A percentile compares a stretch with the other conserved stretches of the same genome.
Evolutionary conservation across 495 filamentous ascomycete species (phyloP).

Genomic region (Aspergillus conjunctus): DNA sequence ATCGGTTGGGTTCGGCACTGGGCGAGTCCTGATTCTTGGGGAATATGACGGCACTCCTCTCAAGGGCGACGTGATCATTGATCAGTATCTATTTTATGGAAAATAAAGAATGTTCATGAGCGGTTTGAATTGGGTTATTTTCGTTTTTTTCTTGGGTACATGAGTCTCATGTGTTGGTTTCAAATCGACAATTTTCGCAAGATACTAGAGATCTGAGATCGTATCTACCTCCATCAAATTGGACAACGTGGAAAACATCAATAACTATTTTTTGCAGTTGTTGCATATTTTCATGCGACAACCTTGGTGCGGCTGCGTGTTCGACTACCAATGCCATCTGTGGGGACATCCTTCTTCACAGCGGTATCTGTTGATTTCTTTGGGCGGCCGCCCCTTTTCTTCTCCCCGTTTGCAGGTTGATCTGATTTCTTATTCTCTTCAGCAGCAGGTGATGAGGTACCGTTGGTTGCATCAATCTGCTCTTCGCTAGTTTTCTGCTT

Average conservation of each 20-base stretch:
- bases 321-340: slow-evolving; percentile 43
- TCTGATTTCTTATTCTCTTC: not conserved
- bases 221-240: too few relatives aligned
- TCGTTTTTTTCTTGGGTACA: not conserved
- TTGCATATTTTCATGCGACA: slow-evolving; percentile 17
- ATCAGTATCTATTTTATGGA: too few relatives aligned
- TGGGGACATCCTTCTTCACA: slow-evolving; percentile 33
- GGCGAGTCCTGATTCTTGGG: not conserved
- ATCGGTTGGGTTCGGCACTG: slow-evolving; percentile 15
- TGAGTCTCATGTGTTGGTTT: not conserved
- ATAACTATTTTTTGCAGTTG: too few relatives aligned
- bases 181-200: too few relatives aligned
- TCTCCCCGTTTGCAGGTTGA: slow-evolving; percentile 24
- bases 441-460: slow-evolving; percentile 11
- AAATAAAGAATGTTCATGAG: too few relatives aligned
- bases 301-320: slow-evolving; percentile 47
- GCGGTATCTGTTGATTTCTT: slow-evolving; percentile 40
- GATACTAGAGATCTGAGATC: too few relatives aligned
- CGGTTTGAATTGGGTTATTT: not conserved
- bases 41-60: not conserved
- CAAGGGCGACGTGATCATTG: not conserved
- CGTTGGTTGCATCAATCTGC: slow-evolving; percentile 21
- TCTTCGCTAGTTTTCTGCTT: slow-evolving; percentile 35
- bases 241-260: too few relatives aligned
- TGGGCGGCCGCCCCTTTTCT: slow-evolving; percentile 35